Evolutionary conservation across 495 filamentous ascomycete genomes (phyloP).

Genomic region (Aspergillus carlsbadensis): DNA sequence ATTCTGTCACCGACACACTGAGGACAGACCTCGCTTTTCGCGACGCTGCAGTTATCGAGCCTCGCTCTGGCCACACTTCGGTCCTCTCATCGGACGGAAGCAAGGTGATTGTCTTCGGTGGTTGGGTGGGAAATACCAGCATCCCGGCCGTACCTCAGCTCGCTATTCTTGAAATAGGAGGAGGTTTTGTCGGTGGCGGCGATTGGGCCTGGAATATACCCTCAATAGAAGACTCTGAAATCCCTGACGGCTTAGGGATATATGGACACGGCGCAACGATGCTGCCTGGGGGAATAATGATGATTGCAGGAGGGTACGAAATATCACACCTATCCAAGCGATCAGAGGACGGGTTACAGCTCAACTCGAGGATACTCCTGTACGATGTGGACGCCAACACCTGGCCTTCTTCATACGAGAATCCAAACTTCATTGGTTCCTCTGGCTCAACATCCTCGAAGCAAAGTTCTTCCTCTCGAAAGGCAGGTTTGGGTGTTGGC

Average conservation of each 20-base stretch:
- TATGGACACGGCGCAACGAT: constrained; percentile 85
- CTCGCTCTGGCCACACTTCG: constrained; percentile 83
- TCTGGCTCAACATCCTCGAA: not conserved
- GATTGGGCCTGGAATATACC: constrained; percentile 78
- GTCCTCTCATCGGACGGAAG: constrained; percentile 74
- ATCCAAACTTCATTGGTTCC: constrained; percentile 41
- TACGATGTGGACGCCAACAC: constrained; percentile 74
- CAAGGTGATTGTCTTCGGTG: constrained; percentile 74
- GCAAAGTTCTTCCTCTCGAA: constrained; percentile 39
- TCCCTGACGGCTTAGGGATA: constrained; percentile 56
- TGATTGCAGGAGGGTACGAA: constrained; percentile 78
- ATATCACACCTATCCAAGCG: constrained; percentile 56
- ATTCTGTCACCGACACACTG: constrained; percentile 34
- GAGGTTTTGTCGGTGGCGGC: constrained; percentile 62
- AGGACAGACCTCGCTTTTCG: constrained; percentile 51
- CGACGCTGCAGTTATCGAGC: constrained; percentile 53
- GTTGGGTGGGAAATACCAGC: constrained; percentile 81
- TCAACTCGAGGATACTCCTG: constrained; percentile 57
- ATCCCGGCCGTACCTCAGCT: constrained; percentile 78
- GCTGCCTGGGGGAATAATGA: constrained; percentile 85
- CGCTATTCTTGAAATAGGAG: constrained; percentile 68
- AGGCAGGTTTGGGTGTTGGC: constrained; percentile 71
- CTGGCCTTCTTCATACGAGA: constrained; percentile 70
- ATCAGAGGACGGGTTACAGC: constrained; percentile 26
- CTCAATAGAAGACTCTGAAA: constrained; percentile 31